Conservation (phyloP, 2,329 filamentous ascomycete species). For the Pestalotiopsis sp. region DNA sequence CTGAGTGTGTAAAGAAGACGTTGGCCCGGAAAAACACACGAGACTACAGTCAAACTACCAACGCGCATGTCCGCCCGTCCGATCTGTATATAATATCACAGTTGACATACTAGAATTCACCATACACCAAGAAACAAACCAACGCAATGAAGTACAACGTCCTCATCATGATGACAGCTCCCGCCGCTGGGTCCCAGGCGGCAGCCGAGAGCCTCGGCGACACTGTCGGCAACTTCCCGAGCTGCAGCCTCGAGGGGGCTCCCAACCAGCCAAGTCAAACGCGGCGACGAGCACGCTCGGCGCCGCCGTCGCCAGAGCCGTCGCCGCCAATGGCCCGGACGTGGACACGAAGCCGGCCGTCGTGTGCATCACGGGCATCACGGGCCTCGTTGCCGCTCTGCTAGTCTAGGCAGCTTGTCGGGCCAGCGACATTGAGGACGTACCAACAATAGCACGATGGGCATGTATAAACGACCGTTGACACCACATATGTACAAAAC, state of each 20-base stretch:
- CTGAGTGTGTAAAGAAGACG: neutral
- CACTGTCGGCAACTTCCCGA: neutral
- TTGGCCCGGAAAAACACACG: no score
- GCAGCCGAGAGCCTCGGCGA: no score
- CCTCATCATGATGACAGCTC: neutral
- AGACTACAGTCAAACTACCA: no score
- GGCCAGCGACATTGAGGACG: no score
- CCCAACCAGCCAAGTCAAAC: neutral
- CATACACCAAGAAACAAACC: neutral
- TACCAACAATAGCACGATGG: no score
- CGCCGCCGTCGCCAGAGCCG: no score
- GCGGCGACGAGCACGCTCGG: slow-evolving; percentile 1
- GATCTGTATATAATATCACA: no score
- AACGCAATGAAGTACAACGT: neutral
- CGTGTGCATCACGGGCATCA: neutral
- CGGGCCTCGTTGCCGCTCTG: neutral
- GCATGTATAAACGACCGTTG: no score
- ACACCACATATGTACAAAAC: no score
- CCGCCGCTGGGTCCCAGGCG: no score
- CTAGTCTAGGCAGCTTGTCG: neutral
- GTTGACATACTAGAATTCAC: no score
- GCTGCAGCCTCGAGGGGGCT: neutral
- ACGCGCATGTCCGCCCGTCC: no score
- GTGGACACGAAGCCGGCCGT: neutral
- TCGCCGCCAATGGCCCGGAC: neutral